Percentiles rank a stretch among this genome's conserved stretches.
Conservation (phyloP, 176 grass and related monocot genomes). For the Hsuehochloa calcarea region DNA sequence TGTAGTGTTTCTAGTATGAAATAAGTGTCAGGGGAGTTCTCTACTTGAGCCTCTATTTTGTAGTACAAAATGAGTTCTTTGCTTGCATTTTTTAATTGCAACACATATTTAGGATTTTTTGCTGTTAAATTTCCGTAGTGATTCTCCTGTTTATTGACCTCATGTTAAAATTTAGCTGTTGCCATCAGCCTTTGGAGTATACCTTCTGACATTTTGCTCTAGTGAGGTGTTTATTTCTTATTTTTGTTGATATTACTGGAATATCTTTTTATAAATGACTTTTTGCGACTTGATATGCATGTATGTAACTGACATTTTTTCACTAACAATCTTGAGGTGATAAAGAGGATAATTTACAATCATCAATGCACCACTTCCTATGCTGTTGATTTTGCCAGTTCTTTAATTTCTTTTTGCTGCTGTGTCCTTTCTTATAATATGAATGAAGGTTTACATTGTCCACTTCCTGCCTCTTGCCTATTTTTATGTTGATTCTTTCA, state of each 20-base stretch:
- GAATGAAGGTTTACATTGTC: background rate
- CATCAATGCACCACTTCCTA: conserved; percentile 2
- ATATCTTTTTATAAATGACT: background rate
- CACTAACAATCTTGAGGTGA: conserved; percentile 1
- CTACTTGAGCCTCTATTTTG: background rate
- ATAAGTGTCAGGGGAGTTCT: background rate
- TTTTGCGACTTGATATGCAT: conserved; percentile 2
- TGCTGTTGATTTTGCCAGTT: background rate
- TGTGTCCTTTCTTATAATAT: conserved; percentile 1
- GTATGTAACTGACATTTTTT: conserved; percentile 11
- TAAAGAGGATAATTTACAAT: conserved; percentile 21
- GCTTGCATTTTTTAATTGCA: background rate
- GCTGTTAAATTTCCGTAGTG: background rate
- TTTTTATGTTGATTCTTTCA: background rate
- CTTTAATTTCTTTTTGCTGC: conserved; percentile 7
- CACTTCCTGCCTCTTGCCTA: background rate
- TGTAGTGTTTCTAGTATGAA: background rate
- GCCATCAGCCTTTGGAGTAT: background rate
- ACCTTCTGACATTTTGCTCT: background rate
- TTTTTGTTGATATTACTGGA: background rate
- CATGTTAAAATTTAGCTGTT: background rate
- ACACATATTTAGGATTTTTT: background rate
- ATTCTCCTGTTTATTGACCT: background rate
- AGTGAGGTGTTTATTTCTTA: background rate
- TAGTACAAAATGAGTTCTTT: background rate